Evolutionary conservation across 495 filamentous ascomycete genomes (phyloP).

Genomic region (Hyaloscypha variabilis): DNA sequence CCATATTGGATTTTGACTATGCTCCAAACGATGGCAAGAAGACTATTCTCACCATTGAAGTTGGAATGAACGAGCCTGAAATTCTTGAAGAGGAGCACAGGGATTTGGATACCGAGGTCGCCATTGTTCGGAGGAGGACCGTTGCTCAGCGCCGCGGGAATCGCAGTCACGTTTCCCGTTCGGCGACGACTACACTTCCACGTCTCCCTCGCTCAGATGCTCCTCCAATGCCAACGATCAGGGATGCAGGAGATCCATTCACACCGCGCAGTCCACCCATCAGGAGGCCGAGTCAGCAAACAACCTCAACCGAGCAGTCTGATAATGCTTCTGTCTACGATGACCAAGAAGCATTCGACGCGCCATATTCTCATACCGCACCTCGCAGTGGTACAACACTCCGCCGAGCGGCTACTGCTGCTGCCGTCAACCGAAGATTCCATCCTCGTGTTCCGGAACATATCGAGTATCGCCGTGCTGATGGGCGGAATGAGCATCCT

Average conservation of each 20-base stretch:
- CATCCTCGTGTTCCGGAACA: conserved; percentile 44
- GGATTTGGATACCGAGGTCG: conserved; percentile 80
- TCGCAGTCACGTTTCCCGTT: conserved; percentile 22
- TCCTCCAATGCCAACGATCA: conserved; percentile 20
- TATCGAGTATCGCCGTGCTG: conserved; percentile 42
- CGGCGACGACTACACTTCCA: conserved; percentile 13
- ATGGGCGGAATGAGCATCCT: conserved; percentile 69
- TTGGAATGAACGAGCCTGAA: conserved; percentile 71
- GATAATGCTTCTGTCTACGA: conserved; percentile 44
- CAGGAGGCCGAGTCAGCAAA: conserved; percentile 29
- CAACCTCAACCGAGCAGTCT: conserved; percentile 31
- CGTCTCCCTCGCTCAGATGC: conserved; percentile 16
- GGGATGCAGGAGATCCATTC: conserved; percentile 25
- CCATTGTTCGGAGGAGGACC: conserved; percentile 76
- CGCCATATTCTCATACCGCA: conserved; percentile 76
- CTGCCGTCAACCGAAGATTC: conserved; percentile 66
- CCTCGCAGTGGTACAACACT: conserved; percentile 77
- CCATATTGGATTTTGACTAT: conserved; percentile 76
- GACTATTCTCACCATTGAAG: conserved; percentile 67
- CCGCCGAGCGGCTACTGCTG: conserved; percentile 77
- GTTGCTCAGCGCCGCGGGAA: conserved; percentile 55
- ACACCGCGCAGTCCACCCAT: conserved; percentile 33
- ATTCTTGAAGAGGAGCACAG: conserved; percentile 72
- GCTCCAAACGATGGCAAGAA: conserved; percentile 54
- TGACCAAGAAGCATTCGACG: conserved; percentile 61